Conservation (phyloP, 768 basidiomycete genomes). For the Serendipita sp. region DNA sequence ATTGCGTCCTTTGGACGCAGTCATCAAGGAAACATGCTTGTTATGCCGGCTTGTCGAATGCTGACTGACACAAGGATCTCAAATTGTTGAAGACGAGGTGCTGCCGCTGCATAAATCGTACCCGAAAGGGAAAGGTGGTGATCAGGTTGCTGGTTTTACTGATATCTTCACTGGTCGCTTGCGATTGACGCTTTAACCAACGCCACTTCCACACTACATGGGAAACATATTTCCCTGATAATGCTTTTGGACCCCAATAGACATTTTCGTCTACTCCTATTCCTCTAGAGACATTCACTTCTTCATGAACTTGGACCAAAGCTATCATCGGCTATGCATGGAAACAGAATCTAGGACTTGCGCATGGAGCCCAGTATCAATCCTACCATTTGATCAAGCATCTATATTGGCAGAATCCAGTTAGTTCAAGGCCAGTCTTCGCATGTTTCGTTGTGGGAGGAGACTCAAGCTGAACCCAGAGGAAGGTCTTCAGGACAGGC, state of each 20-base stretch:
- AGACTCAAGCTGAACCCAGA: constrained; percentile 76
- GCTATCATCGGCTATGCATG: constrained; percentile 70
- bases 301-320: constrained; percentile 75
- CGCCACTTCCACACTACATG: constrained; percentile 65
- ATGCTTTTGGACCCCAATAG: constrained; percentile 90
- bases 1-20: not conserved
- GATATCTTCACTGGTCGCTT: constrained; percentile 97
- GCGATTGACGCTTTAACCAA: constrained; percentile 81
- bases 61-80: constrained; percentile 58
- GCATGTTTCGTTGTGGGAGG: constrained; percentile 83
- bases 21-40: constrained; percentile 53
- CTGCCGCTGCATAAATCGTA: not conserved
- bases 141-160: constrained; percentile 83
- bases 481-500: constrained; percentile 78
- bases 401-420: too few species aligned
- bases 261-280: constrained; percentile 87
- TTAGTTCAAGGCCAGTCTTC: constrained; percentile 36
- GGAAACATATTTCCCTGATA: constrained; percentile 84
- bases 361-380: not conserved
- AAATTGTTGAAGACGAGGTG: constrained; percentile 46
- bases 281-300: constrained; percentile 69
- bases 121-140: not conserved
- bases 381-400: not conserved
- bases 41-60: constrained; percentile 74
- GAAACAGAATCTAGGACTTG: constrained; percentile 41